A percentile compares a stretch with the other conserved stretches of the same genome.
phyloP scores from a whole-genome alignment of 371 early-diverging fungal genomes.

The Capillidium heterosporum region DNA sequence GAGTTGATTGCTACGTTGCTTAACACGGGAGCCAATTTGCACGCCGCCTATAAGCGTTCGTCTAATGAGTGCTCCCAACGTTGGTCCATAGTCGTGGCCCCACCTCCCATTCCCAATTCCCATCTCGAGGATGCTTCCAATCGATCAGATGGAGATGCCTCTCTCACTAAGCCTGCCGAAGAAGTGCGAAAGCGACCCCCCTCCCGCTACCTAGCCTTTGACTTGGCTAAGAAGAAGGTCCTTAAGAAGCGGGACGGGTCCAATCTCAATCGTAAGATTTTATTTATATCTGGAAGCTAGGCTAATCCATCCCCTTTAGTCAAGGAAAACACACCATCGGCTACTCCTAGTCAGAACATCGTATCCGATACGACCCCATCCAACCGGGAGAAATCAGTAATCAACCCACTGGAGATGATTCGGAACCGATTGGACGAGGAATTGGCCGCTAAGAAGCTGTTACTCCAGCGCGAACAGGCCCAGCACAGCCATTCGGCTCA shows the following conservation, averaged over 20 bases:
- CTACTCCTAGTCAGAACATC: background rate
- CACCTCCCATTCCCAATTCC: background rate
- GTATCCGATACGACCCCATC: background rate
- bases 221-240: background rate
- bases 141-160: background rate
- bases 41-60: background rate
- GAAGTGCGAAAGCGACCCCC: background rate
- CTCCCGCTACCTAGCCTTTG: background rate
- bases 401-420: background rate
- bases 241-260: background rate
- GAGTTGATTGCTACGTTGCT: background rate
- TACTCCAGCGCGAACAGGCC: no score
- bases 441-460: no score
- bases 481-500: no score
- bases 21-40: background rate
- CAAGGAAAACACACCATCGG: background rate
- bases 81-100: background rate
- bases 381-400: background rate
- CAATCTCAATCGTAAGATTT: no score
- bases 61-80: background rate
- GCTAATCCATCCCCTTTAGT: background rate
- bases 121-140: background rate
- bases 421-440: background rate
- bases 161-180: background rate
- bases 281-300: background rate